phyloP scores from a whole-genome alignment of 345 rosid species.

The Eucalyptus regnans region DNA sequence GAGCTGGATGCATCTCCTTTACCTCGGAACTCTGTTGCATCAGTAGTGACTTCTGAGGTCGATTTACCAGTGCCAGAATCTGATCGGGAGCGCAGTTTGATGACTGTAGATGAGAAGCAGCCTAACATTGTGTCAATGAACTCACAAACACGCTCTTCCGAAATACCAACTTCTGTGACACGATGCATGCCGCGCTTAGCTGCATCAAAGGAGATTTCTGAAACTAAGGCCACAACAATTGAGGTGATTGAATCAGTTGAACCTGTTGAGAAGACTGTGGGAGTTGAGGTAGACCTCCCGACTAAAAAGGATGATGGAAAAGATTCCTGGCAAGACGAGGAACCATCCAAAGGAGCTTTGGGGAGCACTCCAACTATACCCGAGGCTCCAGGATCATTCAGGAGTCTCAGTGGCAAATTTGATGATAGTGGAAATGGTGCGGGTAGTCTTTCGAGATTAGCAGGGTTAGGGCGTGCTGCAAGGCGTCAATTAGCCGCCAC shows the following conservation, averaged over 20 bases:
- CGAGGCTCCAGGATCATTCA: conserved; percentile 79
- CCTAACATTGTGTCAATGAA: conserved; percentile 13
- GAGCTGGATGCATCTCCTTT: conserved; percentile 15
- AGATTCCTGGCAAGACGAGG: conserved; percentile 64
- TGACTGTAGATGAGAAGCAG: conserved; percentile 24
- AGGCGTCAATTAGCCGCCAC: conserved; percentile 63
- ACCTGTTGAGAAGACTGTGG: conserved; percentile 40
- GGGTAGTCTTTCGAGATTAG: conserved; percentile 91
- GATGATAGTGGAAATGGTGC: conserved; percentile 80
- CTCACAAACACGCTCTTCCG: conserved; percentile 1
- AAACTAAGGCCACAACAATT: conserved; percentile 19
- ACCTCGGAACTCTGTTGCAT: conserved; percentile 20
- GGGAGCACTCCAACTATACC: conserved; percentile 30
- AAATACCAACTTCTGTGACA: conserved; percentile 1
- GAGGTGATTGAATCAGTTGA: conserved; percentile 22
- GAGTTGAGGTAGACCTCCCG: conserved; percentile 26
- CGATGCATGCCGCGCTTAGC: conserved; percentile 1
- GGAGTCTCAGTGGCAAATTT: conserved; percentile 69
- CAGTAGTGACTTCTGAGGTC: conserved; percentile 23
- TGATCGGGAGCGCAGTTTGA: conserved; percentile 33
- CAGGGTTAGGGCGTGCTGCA: conserved; percentile 95
- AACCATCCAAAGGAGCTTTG: conserved; percentile 32
- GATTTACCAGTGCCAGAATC: conserved; percentile 50
- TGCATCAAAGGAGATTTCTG: conserved; percentile 17
- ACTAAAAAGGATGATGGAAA: conserved; percentile 53